A percentile compares a stretch with the other conserved stretches of the same genome.
phyloP scores from a whole-genome alignment of 2,329 filamentous ascomycete species.

The Cyphellophora attinorum region DNA sequence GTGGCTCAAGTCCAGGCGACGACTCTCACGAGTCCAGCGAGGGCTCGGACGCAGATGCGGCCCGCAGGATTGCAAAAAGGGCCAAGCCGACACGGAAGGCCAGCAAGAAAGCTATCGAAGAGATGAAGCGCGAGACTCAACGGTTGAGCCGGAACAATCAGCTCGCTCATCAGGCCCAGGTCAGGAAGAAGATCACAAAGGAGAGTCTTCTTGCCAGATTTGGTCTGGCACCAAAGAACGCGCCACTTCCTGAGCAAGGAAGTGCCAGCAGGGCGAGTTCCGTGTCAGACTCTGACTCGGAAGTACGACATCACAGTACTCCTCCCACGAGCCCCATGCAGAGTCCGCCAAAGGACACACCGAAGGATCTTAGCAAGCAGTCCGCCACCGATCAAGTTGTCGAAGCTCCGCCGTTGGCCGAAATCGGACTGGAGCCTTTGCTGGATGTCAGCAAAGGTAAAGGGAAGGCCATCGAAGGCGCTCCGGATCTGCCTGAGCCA shows the following conservation, averaged over 20 bases:
- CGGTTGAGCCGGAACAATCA: conserved; percentile 84
- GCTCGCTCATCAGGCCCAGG: conserved; percentile 78
- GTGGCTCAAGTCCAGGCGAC: conserved; percentile 23
- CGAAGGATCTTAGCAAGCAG: neutral
- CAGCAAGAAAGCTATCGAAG: conserved; percentile 87
- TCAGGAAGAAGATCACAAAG: conserved; percentile 83
- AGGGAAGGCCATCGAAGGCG: conserved; percentile 36
- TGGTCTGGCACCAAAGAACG: conserved; percentile 44
- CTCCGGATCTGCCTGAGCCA: neutral
- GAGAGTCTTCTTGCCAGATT: conserved; percentile 75
- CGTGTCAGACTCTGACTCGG: conserved; percentile 31
- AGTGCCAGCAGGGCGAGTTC: conserved; percentile 43
- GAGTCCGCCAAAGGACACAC: neutral
- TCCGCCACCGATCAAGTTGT: neutral
- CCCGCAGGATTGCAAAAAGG: conserved; percentile 48
- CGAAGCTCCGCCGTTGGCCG: neutral
- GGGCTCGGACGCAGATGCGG: conserved; percentile 53
- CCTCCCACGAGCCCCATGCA: conserved; percentile 58
- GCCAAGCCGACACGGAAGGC: conserved; percentile 69
- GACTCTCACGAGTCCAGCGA: conserved; percentile 44
- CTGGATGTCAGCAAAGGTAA: conserved; percentile 48
- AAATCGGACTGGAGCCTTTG: conserved; percentile 1
- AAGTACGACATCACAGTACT: conserved; percentile 44
- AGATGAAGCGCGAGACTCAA: conserved; percentile 93
- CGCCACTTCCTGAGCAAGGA: conserved; percentile 14